phyloP scores from a whole-genome alignment of 305 asterid species.

The Andrographis paniculata region DNA sequence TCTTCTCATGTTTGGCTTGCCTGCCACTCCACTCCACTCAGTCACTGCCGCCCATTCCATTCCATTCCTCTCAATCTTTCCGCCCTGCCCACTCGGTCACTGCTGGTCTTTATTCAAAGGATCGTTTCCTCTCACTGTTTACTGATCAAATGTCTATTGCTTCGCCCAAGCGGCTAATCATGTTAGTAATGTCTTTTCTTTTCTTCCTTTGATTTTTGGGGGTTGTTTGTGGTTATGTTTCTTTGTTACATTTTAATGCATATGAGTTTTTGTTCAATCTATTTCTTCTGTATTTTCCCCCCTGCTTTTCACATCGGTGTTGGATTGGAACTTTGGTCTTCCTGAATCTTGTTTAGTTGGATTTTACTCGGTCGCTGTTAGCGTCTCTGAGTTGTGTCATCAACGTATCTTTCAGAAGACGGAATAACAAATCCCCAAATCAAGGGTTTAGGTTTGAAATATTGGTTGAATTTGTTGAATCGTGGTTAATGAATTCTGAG shows the following conservation, averaged over 20 bases:
- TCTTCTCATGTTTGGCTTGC: slow-evolving; percentile 24
- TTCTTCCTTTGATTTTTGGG: neutral
- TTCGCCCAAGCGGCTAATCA: slow-evolving; percentile 27
- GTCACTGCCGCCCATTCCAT: slow-evolving; percentile 1
- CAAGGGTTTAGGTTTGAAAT: slow-evolving; percentile 40
- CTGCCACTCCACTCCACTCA: slow-evolving; percentile 14
- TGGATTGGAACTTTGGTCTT: slow-evolving; percentile 19
- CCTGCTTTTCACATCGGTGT: slow-evolving; percentile 12
- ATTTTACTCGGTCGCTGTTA: slow-evolving; percentile 34
- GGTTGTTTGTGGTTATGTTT: neutral
- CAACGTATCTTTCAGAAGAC: slow-evolving; percentile 14
- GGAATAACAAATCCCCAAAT: slow-evolving; percentile 22
- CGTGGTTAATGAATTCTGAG: slow-evolving; percentile 12
- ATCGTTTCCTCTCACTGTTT: slow-evolving; percentile 18
- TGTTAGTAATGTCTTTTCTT: slow-evolving; percentile 29
- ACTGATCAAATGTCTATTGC: slow-evolving; percentile 36
- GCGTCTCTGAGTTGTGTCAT: slow-evolving; percentile 36
- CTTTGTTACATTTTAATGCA: slow-evolving; percentile 14
- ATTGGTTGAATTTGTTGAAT: slow-evolving; percentile 21
- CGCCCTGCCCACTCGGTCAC: too few species aligned
- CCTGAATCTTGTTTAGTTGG: slow-evolving; percentile 22
- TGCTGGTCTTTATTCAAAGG: too few species aligned
- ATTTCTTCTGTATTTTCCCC: slow-evolving; percentile 2
- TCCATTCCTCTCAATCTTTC: slow-evolving; percentile 14
- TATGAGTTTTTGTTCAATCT: slow-evolving; percentile 24